phyloP scores from a whole-genome alignment of 345 rosid genomes.

The Populus ilicifolia region DNA sequence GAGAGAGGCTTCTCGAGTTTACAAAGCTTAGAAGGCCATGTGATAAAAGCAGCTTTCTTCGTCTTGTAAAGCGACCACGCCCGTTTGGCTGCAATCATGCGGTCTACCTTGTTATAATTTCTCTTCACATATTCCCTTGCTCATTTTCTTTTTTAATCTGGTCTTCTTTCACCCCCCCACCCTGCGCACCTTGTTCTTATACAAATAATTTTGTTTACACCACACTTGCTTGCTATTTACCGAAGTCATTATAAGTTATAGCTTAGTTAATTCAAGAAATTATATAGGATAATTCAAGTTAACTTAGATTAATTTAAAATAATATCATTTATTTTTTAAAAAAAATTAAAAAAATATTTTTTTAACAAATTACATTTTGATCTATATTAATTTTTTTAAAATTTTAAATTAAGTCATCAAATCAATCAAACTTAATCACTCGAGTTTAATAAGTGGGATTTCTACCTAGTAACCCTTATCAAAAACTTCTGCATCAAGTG shows the following conservation, averaged over 20 bases:
- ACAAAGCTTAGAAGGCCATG: conserved; percentile 43
- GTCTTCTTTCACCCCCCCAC: conserved; percentile 5
- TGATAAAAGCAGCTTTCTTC: conserved; percentile 72
- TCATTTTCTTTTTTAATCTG: background rate
- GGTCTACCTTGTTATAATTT: conserved; percentile 59
- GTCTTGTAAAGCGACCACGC: conserved; percentile 81
- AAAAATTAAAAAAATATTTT: no score
- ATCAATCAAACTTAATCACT: no score
- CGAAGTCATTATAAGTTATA: background rate
- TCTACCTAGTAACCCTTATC: no score
- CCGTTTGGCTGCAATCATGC: conserved; percentile 79
- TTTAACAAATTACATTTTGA: no score
- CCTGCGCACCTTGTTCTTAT: conserved; percentile 26
- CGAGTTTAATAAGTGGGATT: no score
- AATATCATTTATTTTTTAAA: no score
- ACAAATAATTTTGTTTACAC: background rate
- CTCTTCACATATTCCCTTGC: conserved; percentile 11
- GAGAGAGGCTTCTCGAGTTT: conserved; percentile 13
- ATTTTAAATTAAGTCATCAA: rapidly evolving
- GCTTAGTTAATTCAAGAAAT: no score
- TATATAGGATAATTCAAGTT: no score
- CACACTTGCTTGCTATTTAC: background rate
- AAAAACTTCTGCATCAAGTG: no score
- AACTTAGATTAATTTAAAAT: no score
- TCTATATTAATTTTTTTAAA: no score